A percentile compares a stretch with the other conserved stretches of the same genome.
Evolutionary conservation across 768 basidiomycete species (phyloP).

Genomic region (Tephrocybe rancida): DNA sequence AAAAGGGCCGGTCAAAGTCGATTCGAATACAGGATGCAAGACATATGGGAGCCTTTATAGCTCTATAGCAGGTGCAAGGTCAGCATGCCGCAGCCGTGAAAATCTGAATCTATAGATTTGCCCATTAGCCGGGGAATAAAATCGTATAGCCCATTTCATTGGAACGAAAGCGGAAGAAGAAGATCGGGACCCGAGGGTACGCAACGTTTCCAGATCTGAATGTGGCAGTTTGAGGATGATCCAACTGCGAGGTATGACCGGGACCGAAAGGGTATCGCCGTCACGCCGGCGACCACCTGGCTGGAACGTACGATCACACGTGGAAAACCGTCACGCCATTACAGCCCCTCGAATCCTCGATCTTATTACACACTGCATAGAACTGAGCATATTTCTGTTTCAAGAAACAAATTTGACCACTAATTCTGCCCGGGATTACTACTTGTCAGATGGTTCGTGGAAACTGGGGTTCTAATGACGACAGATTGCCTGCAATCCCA

Average conservation of each 20-base stretch:
- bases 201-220: slow-evolving; percentile 16
- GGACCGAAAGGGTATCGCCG: slow-evolving; percentile 23
- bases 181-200: slow-evolving; percentile 17
- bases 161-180: slow-evolving; percentile 19
- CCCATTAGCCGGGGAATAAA: slow-evolving; percentile 13
- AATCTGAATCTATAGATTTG: slow-evolving; percentile 25
- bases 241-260: slow-evolving; percentile 17
- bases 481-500: slow-evolving; percentile 17
- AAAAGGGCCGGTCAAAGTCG: slow-evolving; percentile 16
- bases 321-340: slow-evolving; percentile 16
- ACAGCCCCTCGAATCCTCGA: slow-evolving; percentile 15
- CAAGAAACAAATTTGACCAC: slow-evolving; percentile 15
- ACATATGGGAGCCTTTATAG: slow-evolving; percentile 31
- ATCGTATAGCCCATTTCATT: slow-evolving; percentile 14
- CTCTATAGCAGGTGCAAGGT: slow-evolving; percentile 30
- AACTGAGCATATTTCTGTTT: slow-evolving; percentile 19
- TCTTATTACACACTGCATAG: slow-evolving; percentile 15
- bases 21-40: slow-evolving; percentile 25
- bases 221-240: slow-evolving; percentile 12
- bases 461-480: slow-evolving; percentile 22
- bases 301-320: slow-evolving; percentile 18
- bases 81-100: slow-evolving; percentile 28
- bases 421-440: slow-evolving; percentile 21
- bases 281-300: slow-evolving; percentile 15
- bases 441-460: slow-evolving; percentile 16